Evolutionary conservation across 352 stramenopile species (phyloP).

Genomic region (Phytophthora pluvialis): DNA sequence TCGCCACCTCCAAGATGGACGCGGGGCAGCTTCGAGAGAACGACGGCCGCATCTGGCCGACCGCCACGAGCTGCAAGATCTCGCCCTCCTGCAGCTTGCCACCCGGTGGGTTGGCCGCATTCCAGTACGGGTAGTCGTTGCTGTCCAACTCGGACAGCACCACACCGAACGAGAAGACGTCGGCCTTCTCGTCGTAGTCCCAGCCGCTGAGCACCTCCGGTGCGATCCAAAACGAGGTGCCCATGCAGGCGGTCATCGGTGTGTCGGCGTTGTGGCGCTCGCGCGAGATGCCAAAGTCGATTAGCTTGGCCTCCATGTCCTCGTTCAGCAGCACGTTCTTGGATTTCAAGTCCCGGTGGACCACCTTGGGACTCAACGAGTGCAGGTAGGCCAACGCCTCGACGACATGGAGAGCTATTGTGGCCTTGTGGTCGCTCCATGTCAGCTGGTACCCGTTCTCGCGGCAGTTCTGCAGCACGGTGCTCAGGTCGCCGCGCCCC

Average conservation of each 20-base stretch:
- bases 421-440: conserved; percentile 48
- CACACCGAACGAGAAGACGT: conserved; percentile 48
- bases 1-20: conserved; percentile 39
- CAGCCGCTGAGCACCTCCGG: conserved; percentile 39
- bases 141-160: conserved; percentile 58
- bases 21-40: conserved; percentile 40
- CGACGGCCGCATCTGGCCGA: conserved; percentile 34
- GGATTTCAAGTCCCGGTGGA: conserved; percentile 51
- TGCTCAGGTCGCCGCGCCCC: conserved; percentile 54
- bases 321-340: conserved; percentile 56
- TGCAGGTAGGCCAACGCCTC: conserved; percentile 58
- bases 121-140: conserved; percentile 47
- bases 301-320: conserved; percentile 64
- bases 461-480: conserved; percentile 42
- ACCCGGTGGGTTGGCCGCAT: conserved; percentile 19
- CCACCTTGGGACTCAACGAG: conserved; percentile 47
- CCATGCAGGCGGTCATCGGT: conserved; percentile 43
- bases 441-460: conserved; percentile 22
- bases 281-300: conserved; percentile 67
- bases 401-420: conserved; percentile 54
- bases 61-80: conserved; percentile 42
- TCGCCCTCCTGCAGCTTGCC: conserved; percentile 37
- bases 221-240: conserved; percentile 47
- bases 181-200: conserved; percentile 48
- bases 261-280: conserved; percentile 33